Evolutionary conservation across 306 rosid genomes (phyloP), one percentile per base, ranked within the genome.

Genomic region (Carpinus fangiana): DNA sequence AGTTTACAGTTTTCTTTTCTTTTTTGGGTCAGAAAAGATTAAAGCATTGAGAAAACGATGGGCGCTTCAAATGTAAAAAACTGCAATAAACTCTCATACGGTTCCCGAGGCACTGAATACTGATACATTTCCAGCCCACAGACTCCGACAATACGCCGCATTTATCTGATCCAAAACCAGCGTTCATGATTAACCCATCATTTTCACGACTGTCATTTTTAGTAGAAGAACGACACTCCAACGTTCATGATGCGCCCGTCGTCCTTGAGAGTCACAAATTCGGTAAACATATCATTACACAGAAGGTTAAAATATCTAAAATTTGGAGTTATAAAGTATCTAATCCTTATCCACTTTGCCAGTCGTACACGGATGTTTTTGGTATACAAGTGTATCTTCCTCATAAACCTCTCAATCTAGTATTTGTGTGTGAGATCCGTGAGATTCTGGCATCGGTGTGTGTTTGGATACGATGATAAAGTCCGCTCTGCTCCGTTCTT

Each of bases 401-500:
- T 4, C 43, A 1, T 5, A 4, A 0, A 2, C 1, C n/a, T 52
- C 20, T 43, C 6, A 3, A 13, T 14, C 6, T 52, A 17, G 65
- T 7, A 13, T 21, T 10, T 26, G 0, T 8, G n/a, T 2, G 55
- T 16, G 2, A 1, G 23, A 43, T 18, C 45, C 16, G 7, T 16
- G n/a, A 13, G 54, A 28, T 5, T 12, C 34, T 28, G 26, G 13
- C 21, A 0, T 20, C 8, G 0, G 14, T 36, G 43, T 43, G 73
- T 34, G 77, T 80, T 77, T 79, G 26, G 80, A 31, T 7, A 68
- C 74, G 31, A 84, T 85, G 76, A 89, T 90, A 71, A 84, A 84
- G 61, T 77, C 90, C 4, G 17, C 84, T 21, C 13, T 88, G 61
- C 79, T 90, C 73, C 91, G 83, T 72, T 78, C 95, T 41, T 54